Base-by-base conservation (phyloP, 192 early-diverging fungal species). In the Coemansia sp. region DNA sequence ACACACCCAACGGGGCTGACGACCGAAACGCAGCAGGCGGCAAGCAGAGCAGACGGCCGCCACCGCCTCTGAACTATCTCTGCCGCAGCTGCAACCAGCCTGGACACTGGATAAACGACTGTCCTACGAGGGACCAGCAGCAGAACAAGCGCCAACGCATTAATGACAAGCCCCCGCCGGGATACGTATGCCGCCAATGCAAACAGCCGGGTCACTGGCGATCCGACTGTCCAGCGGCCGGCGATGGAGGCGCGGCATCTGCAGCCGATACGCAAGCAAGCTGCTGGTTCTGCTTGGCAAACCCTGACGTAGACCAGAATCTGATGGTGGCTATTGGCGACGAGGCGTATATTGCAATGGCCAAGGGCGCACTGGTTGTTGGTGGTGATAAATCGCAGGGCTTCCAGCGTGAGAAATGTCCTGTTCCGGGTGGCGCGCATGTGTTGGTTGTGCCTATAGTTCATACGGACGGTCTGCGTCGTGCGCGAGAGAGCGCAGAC, bases 271-370 rank as follows among this genome's bases (percentile, higher is more conserved):
- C 38, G 47, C 66, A 57, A 18, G 38, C 69, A 38, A 84, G 89
- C 5, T 98, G 97, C 80, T 98, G 97, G 97, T 98, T 98, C 77
- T 98, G 97, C 73, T 81, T 98, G 53, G 86, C 93, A 0, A 96
- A 94, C 67, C 95, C 96, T 1, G 89, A 91, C 44, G 79, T 96
- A 23, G 92, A 91, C 69, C 93, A 94, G 77, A 94, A 97, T 56
- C 83, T 98, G 64, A 93, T 98, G 71, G 87, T 91, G 3, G 87
- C 90, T 1, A 92, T 97, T 75, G 91, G 89, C 5, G 78, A 83
- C 18, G 91, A 97, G 62, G 81, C 88, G 8, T 98, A 98, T 66
- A 58, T 92, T 40, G 89, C 95, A 12, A 78, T 94, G 65, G 89
- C 97, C 39, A 97, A 96, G 81, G 97, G 97, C n/a, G 87, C 90